These are phyloP conservation scores for Blastobotrys serpentis DNA, from an alignment of 1,139 yeast genomes.

Conservation along the genomic window DNA sequence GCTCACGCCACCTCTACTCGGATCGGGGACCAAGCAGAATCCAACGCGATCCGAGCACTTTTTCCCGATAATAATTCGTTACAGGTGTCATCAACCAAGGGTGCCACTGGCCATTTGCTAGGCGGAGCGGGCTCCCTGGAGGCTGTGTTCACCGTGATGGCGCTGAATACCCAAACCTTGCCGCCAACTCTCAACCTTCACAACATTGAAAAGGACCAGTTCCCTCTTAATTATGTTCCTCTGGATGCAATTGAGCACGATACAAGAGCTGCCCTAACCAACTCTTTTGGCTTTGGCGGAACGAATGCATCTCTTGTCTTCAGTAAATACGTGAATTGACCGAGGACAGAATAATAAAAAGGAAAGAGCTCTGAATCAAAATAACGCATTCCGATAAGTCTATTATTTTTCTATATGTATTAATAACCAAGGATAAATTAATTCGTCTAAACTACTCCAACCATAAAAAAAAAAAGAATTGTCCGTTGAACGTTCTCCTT, in stretches of 20 bases:
- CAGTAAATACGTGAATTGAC: conserved; percentile 38
- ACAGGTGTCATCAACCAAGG: conserved; percentile 79
- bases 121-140: conserved; percentile 98
- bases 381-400: too few species aligned
- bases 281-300: conserved; percentile 98
- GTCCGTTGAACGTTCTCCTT: too few species aligned
- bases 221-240: conserved; percentile 62
- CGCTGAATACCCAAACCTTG: conserved; percentile 54
- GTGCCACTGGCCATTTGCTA: conserved; percentile 87
- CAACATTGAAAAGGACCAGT: conserved; percentile 43
- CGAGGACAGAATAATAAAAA: too few species aligned
- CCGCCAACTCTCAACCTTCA: conserved; percentile 84
- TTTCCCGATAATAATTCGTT: conserved; percentile 39
- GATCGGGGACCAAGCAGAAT: conserved; percentile 88
- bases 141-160: conserved; percentile 71
- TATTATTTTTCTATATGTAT: too few species aligned
- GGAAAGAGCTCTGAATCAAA: too few species aligned
- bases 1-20: conserved; percentile 97
- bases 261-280: conserved; percentile 62
- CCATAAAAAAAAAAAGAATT: too few species aligned
- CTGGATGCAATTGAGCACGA: conserved; percentile 42
- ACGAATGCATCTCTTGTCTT: conserved; percentile 74
- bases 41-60: conserved; percentile 59
- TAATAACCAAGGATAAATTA: too few species aligned
- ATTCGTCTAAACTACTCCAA: too few species aligned